Evolutionary conservation across 345 rosid genomes (phyloP).

Genomic region (Syzygium grande): DNA sequence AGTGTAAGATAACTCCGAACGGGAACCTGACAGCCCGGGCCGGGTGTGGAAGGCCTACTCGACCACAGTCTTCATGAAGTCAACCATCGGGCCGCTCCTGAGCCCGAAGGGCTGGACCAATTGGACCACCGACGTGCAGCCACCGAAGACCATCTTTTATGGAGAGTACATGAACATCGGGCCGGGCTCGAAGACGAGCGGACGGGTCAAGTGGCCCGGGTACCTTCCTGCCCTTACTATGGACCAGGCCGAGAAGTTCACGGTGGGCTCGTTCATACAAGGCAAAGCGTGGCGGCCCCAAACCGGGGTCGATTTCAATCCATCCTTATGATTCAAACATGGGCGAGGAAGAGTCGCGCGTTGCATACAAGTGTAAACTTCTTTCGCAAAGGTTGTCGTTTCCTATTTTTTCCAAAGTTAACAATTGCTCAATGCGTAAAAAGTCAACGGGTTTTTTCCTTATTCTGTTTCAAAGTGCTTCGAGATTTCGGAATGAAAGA

Average conservation of each 20-base stretch:
- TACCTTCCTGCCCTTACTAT: slow-evolving; percentile 30
- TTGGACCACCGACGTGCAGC: slow-evolving; percentile 50
- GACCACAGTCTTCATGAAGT: slow-evolving; percentile 64
- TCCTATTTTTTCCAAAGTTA: neutral
- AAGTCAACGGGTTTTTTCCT: neutral
- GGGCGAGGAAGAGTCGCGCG: neutral
- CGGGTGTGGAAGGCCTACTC: slow-evolving; percentile 71
- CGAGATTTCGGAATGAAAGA: neutral
- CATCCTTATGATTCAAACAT: slow-evolving; percentile 13
- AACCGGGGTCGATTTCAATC: slow-evolving; percentile 20
- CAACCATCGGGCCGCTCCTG: slow-evolving; percentile 36
- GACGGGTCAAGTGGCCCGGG: slow-evolving; percentile 54
- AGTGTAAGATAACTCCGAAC: slow-evolving; percentile 17
- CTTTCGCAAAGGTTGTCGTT: neutral
- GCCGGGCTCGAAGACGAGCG: slow-evolving; percentile 22
- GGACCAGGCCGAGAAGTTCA: slow-evolving; percentile 36
- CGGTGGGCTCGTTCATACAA: slow-evolving; percentile 35
- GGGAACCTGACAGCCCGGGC: slow-evolving; percentile 33
- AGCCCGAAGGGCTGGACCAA: slow-evolving; percentile 51
- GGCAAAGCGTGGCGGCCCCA: slow-evolving; percentile 52
- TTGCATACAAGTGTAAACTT: neutral
- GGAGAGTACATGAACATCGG: slow-evolving; percentile 63
- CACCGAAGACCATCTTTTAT: slow-evolving; percentile 52
- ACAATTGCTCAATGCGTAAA: neutral
- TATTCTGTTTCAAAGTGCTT: neutral